Evolutionary conservation across 108 stramenopile species (phyloP).

Genomic region (Fistulifera solaris): DNA sequence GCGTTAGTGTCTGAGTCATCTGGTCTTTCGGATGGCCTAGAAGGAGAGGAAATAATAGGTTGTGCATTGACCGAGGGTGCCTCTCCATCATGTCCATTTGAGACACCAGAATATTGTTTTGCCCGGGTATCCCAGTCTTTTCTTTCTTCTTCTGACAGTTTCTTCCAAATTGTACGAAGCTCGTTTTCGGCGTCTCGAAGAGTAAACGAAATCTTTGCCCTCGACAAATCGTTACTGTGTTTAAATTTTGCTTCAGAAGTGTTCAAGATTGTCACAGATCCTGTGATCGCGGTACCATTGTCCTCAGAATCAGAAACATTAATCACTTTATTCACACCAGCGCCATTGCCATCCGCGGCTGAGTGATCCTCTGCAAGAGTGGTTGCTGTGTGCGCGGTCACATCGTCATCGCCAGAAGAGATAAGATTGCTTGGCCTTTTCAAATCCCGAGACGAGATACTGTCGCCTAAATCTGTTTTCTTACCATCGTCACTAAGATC

Average conservation of each 20-base stretch:
- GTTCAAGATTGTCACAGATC: too few species aligned
- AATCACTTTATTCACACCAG: too few species aligned
- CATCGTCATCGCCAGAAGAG: too few species aligned
- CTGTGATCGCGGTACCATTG: too few species aligned
- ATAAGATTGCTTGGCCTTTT: too few species aligned
- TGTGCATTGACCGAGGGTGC: background rate
- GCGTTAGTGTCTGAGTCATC: background rate
- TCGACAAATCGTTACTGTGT: background rate
- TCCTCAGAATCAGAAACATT: too few species aligned
- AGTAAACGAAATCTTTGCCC: conserved; percentile 13
- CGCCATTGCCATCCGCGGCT: too few species aligned
- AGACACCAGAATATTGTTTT: conserved; percentile 2
- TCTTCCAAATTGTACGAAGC: conserved; percentile 22
- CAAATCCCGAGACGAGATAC: too few species aligned
- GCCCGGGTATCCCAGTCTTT: conserved; percentile 14
- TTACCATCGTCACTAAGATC: too few species aligned
- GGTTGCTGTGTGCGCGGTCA: too few species aligned
- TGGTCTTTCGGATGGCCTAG: background rate
- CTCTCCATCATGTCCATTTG: background rate
- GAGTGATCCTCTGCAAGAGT: too few species aligned
- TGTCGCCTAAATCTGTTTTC: too few species aligned
- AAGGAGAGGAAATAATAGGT: background rate
- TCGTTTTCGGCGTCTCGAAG: conserved; percentile 23
- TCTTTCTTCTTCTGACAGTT: conserved; percentile 17
- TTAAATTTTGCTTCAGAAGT: background rate